phyloP scores from a whole-genome alignment of 202 grass and related monocot species.

The Setaria italica region DNA sequence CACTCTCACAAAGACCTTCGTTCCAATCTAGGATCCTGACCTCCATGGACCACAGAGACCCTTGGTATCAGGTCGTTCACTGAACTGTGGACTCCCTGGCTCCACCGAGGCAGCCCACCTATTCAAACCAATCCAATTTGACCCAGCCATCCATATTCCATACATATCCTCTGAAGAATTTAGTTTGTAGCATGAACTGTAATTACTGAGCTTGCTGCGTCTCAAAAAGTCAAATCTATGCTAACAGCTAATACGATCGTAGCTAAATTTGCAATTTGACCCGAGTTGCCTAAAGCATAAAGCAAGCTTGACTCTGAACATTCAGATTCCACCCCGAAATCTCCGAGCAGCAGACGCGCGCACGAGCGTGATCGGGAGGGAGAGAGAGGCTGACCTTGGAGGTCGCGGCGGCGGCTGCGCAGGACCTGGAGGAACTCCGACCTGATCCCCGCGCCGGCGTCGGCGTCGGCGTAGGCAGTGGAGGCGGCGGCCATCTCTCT shows the following conservation, averaged over 20 bases:
- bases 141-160: background rate
- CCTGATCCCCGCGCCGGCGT: constrained; percentile 42
- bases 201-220: background rate
- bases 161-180: background rate
- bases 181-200: background rate
- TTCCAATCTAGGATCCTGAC: background rate
- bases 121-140: constrained; percentile 8
- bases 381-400: constrained; percentile 39
- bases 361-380: background rate
- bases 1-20: background rate
- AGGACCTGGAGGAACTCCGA: constrained; percentile 57
- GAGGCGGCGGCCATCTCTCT: constrained; percentile 34
- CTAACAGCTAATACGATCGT: background rate
- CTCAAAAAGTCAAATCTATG: background rate
- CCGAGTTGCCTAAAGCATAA: background rate
- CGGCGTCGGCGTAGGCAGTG: background rate
- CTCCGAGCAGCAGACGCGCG: background rate
- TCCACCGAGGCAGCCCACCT: background rate
- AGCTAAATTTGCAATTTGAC: background rate
- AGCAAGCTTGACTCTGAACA: background rate
- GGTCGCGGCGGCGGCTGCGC: constrained; percentile 55
- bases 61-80: background rate
- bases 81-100: background rate
- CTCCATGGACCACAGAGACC: background rate
- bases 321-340: background rate